These are phyloP conservation scores for Aquilaria agallochum DNA, from an alignment of 441 rosid genomes.

Conservation along the genomic window DNA sequence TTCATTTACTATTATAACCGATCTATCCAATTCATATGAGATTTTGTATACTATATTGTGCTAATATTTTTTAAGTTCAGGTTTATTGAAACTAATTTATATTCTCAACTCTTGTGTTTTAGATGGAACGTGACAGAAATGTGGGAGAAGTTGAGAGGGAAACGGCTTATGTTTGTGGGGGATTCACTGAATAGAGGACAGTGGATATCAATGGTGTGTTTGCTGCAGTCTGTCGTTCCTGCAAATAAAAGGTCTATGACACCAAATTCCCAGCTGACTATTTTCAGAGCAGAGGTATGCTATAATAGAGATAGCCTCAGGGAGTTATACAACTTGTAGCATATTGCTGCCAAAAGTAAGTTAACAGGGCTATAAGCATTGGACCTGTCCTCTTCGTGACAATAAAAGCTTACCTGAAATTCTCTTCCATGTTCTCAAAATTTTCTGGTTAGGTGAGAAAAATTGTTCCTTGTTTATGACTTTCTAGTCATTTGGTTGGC, in stretches of 20 bases:
- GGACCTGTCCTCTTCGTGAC: too few relatives aligned
- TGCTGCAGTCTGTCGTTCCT: conserved; percentile 79
- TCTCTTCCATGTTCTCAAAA: background rate
- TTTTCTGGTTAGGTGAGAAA: background rate
- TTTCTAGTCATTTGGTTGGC: background rate
- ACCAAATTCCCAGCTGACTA: conserved; percentile 86
- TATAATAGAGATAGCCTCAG: background rate
- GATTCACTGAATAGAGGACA: conserved; percentile 96
- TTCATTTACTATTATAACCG: background rate
- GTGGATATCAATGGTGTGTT: conserved; percentile 96
- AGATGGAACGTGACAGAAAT: conserved; percentile 86
- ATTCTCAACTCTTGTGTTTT: conserved; percentile 5
- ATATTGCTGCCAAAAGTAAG: too few relatives aligned
- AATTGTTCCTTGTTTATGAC: too few relatives aligned
- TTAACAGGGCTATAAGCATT: too few relatives aligned
- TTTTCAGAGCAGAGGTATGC: conserved; percentile 87
- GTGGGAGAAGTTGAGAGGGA: conserved; percentile 97
- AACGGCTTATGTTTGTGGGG: conserved; percentile 94
- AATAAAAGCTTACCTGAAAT: too few relatives aligned
- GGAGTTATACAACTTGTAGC: background rate
- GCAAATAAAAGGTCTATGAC: conserved; percentile 73
- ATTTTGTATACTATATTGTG: too few relatives aligned
- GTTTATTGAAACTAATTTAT: conserved; percentile 2
- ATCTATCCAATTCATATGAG: too few relatives aligned
- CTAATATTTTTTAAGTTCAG: background rate